Percentiles rank a stretch among this genome's conserved stretches.
Evolutionary conservation across 202 grass and related monocot species (phyloP).

Genomic region (Setaria viridis): DNA sequence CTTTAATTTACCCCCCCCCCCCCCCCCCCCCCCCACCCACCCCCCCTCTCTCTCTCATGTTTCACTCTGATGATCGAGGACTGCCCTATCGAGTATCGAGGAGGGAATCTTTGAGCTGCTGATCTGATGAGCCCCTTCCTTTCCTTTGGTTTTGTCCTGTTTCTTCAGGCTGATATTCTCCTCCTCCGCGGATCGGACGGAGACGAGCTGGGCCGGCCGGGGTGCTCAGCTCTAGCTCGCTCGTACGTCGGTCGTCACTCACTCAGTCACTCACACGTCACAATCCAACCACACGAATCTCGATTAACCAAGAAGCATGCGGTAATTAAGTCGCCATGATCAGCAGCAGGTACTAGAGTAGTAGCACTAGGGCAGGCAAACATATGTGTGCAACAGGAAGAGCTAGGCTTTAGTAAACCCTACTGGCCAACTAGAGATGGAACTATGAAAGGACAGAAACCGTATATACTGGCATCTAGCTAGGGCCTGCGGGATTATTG

Average conservation of each 20-base stretch:
- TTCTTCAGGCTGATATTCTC: constrained; percentile 48
- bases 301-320: constrained; percentile 1
- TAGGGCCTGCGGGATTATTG: no score
- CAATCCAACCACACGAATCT: constrained; percentile 33
- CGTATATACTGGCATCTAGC: no score
- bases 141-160: constrained; percentile 57
- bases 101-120: constrained; percentile 47
- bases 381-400: no score
- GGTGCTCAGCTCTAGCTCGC: background rate
- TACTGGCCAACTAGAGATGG: no score
- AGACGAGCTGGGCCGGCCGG: constrained; percentile 1
- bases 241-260: constrained; percentile 43
- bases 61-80: background rate
- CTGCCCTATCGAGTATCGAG: constrained; percentile 20
- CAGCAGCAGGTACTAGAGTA: background rate
- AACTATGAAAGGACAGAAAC: no score
- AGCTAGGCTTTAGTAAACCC: no score
- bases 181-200: constrained; percentile 8
- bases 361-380: no score
- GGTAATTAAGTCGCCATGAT: background rate
- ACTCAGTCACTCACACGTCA: constrained; percentile 45
- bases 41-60: background rate
- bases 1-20: no score
- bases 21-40: no score
- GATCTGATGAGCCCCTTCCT: background rate